A percentile compares a stretch with the other conserved stretches of the same genome.
These are phyloP conservation scores for Caloboletus inedulis DNA, from an alignment of 1,284 basidiomycete species.

Conservation along the genomic window DNA sequence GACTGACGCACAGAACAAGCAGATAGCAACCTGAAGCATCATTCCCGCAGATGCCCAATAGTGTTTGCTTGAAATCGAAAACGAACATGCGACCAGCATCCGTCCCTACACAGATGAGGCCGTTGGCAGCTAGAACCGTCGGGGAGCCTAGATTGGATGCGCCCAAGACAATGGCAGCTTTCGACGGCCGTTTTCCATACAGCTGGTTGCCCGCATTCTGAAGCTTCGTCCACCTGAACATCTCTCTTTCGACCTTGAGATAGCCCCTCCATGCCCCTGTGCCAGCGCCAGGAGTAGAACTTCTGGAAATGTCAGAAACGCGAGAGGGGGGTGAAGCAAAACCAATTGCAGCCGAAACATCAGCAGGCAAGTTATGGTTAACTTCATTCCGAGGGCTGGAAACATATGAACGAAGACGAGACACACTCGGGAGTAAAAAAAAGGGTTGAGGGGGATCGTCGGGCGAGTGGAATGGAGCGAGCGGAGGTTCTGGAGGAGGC, in stretches of 20 bases:
- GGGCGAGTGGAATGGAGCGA: constrained; percentile 29
- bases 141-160: constrained; percentile 60
- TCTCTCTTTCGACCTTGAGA: constrained; percentile 45
- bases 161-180: constrained; percentile 61
- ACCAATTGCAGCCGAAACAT: constrained; percentile 42
- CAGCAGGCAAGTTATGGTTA: constrained; percentile 41
- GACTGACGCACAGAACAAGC: constrained; percentile 2
- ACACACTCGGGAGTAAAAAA: constrained; percentile 78
- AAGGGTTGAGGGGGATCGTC: constrained; percentile 43
- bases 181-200: constrained; percentile 52
- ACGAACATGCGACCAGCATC: constrained; percentile 76
- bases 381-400: constrained; percentile 55
- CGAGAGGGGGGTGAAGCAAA: constrained; percentile 59
- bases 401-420: constrained; percentile 72
- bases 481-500: constrained; percentile 38
- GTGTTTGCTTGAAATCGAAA: constrained; percentile 87
- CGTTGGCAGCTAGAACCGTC: constrained; percentile 82
- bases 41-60: constrained; percentile 76
- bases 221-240: constrained; percentile 79
- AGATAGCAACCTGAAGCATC: constrained; percentile 57
- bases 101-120: constrained; percentile 88
- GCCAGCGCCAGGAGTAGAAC: constrained; percentile 49
- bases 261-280: constrained; percentile 26
- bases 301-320: constrained; percentile 67
- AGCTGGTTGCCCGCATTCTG: constrained; percentile 54